Percentiles rank a stretch among this genome's conserved stretches.
Conservation (phyloP, 2,329 filamentous ascomycete species). For the Aspergillus proliferans region DNA sequence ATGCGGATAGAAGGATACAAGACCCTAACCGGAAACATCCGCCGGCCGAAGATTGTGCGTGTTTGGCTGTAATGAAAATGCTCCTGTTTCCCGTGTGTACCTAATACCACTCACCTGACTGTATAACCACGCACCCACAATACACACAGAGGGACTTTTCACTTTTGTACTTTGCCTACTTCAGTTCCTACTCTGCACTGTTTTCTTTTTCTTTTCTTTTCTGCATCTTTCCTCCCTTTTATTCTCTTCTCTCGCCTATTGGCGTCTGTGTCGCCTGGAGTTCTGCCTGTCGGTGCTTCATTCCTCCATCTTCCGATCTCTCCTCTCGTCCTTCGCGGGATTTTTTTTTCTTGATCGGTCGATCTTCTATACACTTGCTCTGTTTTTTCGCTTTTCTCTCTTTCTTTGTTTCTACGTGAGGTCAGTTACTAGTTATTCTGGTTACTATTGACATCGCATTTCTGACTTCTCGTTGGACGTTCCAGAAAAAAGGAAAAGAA, state of each 20-base stretch:
- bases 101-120: not conserved
- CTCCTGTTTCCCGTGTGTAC: not conserved
- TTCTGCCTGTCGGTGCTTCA: conserved; percentile 16
- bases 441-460: not conserved
- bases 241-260: conserved; percentile 11
- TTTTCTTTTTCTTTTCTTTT: conserved; percentile 16
- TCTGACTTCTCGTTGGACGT: not conserved
- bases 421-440: conserved; percentile 3
- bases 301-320: conserved; percentile 14
- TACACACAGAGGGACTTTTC: conserved; percentile 2
- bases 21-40: not conserved
- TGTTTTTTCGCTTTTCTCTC: conserved; percentile 7
- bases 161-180: conserved; percentile 10
- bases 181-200: conserved; percentile 12
- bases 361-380: conserved; percentile 5
- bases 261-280: conserved; percentile 17
- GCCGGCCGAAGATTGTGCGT: not conserved
- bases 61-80: not conserved
- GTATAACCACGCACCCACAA: not conserved
- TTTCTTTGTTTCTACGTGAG: conserved; percentile 13
- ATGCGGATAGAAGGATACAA: not conserved
- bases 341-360: conserved; percentile 14
- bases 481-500: conserved; percentile 1
- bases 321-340: conserved; percentile 10
- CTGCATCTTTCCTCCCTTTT: conserved; percentile 7